Evolutionary conservation across 2,329 filamentous ascomycete species (phyloP).

Genomic region (Plenodomus lindquistii): DNA sequence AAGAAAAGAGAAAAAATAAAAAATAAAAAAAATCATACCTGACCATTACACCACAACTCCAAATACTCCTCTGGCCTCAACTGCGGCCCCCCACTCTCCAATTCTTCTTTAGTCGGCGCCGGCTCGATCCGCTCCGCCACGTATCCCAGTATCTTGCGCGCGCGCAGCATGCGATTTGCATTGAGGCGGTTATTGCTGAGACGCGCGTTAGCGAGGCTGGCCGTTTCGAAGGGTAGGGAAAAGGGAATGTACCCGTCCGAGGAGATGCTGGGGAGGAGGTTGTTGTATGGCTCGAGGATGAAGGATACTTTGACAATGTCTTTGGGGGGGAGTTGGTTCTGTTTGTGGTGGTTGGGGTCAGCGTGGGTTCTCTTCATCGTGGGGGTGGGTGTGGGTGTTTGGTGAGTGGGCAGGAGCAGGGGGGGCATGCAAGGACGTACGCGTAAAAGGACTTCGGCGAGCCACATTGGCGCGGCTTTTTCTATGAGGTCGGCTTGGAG

Average conservation of each 20-base stretch:
- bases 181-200: constrained; percentile 83
- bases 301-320: constrained; percentile 98
- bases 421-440: constrained; percentile 46
- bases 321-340: constrained; percentile 81
- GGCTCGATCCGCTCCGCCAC: constrained; percentile 88
- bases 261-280: constrained; percentile 73
- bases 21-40: constrained; percentile 59
- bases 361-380: not conserved
- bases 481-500: constrained; percentile 82
- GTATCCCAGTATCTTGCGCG: constrained; percentile 92
- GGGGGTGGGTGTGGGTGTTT: not conserved
- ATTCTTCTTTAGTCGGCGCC: constrained; percentile 61
- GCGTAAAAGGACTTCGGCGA: constrained; percentile 81
- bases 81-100: constrained; percentile 44
- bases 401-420: too few relatives aligned
- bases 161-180: constrained; percentile 93
- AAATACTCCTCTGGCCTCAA: constrained; percentile 89
- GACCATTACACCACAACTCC: constrained; percentile 91
- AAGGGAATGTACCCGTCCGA: constrained; percentile 64
- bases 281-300: constrained; percentile 79
- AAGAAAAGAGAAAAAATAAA: not conserved
- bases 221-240: constrained; percentile 26
- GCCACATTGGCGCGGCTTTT: constrained; percentile 85
- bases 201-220: constrained; percentile 28
- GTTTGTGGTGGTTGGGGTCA: constrained; percentile 5